Base-by-base conservation (phyloP, 495 filamentous ascomycete species). In the Xylaria cubensis region DNA sequence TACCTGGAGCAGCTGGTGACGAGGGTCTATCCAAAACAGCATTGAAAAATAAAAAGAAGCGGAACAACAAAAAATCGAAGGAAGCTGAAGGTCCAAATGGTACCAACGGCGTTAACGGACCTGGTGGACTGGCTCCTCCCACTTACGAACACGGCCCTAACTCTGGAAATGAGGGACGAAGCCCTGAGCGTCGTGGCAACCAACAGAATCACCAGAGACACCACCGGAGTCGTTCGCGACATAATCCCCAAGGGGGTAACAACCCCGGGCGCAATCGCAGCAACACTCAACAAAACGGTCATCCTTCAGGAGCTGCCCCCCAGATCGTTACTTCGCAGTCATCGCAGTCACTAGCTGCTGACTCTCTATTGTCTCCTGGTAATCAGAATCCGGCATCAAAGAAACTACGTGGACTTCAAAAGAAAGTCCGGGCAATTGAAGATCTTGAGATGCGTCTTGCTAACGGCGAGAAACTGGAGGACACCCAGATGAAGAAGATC, bases 401-500 rank as follows among this genome's bases (percentile, higher is more conserved):
- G 88, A 98, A 98, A 84, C 86, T 97, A 56, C 86, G 96, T 32
- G 92, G 92, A 29, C 86, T 99, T 72, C 86, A 97, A 80, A 99
- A 99, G 88, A 99, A 99, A 87, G 90, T 99, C 69, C 90, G 96
- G 6, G 96, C 96, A 15, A 99, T 99, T 76, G 96, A 98, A 74
- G 96, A 99, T 79, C 84, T 99, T 68, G 97, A 98, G 86, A 96
- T 97, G 94, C 89, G 96, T 65, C 89, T 93, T 72, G 96, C 95
- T 4, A 90, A 90, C 46, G 97, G 96, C 13, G 96, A 99, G 87
- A 98, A 97, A 85, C 80, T 99, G 69, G 96, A 99, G 82, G 94
- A 97, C 79, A 99, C 96, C 61, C 96, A 99, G 85, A 89, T 98
- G 86, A 97, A 96, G 88, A 99, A 99, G 88, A 99, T 99, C 73